phyloP scores from a whole-genome alignment of 192 early-diverging fungal species.

The Paraglomus brasilianum region DNA sequence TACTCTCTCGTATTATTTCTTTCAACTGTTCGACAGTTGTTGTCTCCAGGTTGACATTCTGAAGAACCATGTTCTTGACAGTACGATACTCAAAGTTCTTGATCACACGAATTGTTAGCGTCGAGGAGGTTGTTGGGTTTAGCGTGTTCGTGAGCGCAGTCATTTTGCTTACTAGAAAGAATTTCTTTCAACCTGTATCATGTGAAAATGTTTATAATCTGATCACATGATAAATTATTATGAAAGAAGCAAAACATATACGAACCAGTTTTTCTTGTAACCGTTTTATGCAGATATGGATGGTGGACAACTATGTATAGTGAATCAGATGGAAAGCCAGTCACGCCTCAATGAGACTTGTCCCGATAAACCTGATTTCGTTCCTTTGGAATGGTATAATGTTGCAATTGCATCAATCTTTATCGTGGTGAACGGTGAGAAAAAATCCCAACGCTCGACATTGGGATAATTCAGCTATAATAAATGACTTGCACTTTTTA shows the following conservation, averaged over 20 bases:
- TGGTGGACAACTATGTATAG: too few relatives aligned
- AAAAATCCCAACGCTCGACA: neutral
- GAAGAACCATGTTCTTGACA: constrained; percentile 77
- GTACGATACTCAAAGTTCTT: constrained; percentile 91
- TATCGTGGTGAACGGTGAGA: constrained; percentile 54
- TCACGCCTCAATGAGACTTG: neutral
- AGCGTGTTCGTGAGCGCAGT: constrained; percentile 48
- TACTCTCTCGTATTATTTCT: constrained; percentile 54
- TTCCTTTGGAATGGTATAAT: constrained; percentile 48
- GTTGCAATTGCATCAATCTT: constrained; percentile 61
- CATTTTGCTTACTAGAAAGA: constrained; percentile 19
- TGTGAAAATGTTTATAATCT: too few relatives aligned
- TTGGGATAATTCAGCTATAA: neutral
- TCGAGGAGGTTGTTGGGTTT: constrained; percentile 51
- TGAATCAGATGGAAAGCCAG: too few relatives aligned
- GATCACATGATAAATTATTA: too few relatives aligned
- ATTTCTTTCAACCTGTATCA: too few relatives aligned
- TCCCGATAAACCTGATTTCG: constrained; percentile 33
- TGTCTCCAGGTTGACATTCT: constrained; percentile 62
- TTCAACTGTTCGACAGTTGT: constrained; percentile 69
- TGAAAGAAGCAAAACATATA: too few relatives aligned
- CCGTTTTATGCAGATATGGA: too few relatives aligned
- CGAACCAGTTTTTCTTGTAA: too few relatives aligned
- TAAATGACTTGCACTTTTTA: constrained; percentile 9
- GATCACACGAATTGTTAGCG: constrained; percentile 80